Evolutionary conservation across 2,329 filamentous ascomycete genomes (phyloP).

Genomic region (Cordyceps fumosorosea): DNA sequence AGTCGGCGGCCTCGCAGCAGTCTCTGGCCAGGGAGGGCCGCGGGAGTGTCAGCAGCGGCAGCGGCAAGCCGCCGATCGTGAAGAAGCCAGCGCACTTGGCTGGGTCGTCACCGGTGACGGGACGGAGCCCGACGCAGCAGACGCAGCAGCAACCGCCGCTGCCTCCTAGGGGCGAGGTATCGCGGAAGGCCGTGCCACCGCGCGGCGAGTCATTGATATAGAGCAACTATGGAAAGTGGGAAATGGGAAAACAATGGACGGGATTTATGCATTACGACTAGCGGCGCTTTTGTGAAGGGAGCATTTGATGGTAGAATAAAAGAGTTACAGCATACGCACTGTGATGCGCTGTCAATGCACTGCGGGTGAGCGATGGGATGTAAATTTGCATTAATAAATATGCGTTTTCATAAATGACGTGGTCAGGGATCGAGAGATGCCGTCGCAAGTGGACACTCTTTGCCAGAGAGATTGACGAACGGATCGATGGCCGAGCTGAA

Average conservation of each 20-base stretch:
- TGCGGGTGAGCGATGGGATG: no score
- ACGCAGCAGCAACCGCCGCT: not conserved
- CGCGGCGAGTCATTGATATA: slow-evolving; percentile 8
- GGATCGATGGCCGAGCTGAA: no score
- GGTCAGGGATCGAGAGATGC: no score
- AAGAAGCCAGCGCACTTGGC: slow-evolving; percentile 55
- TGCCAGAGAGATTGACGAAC: no score
- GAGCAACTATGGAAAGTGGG: not conserved
- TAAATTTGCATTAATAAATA: no score
- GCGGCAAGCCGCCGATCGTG: slow-evolving; percentile 45
- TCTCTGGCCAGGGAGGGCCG: not conserved
- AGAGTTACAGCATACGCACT: no score
- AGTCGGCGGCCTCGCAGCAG: slow-evolving; percentile 26
- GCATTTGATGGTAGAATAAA: no score
- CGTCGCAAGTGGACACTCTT: no score
- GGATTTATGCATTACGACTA: not conserved
- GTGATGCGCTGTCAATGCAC: no score
- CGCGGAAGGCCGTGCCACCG: not conserved
- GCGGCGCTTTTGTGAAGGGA: no score
- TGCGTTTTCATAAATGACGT: no score
- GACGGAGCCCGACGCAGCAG: slow-evolving; percentile 20
- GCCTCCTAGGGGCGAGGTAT: not conserved
- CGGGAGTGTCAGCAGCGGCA: slow-evolving; percentile 24
- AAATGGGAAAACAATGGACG: not conserved
- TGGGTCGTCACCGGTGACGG: slow-evolving; percentile 7